These are phyloP conservation scores for Agastache rugosa DNA, from an alignment of 257 asterid genomes.

Conservation along the genomic window DNA sequence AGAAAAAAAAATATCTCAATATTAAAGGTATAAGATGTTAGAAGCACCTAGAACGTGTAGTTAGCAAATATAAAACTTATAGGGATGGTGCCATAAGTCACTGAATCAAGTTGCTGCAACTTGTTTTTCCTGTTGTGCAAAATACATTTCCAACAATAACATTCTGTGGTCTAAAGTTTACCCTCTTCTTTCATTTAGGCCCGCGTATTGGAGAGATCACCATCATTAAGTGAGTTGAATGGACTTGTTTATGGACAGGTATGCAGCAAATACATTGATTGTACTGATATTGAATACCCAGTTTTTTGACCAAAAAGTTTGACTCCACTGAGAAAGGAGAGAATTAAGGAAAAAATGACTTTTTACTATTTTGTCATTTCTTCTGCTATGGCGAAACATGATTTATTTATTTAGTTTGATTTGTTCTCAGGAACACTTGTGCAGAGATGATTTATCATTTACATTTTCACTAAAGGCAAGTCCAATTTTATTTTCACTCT, in stretches of 20 bases:
- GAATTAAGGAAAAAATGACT: background rate
- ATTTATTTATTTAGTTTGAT: conserved; percentile 32
- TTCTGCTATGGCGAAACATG: conserved; percentile 30
- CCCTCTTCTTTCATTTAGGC: conserved; percentile 58
- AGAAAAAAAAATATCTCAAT: too few species aligned
- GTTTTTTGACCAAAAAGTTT: conserved; percentile 14
- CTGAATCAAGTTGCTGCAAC: conserved; percentile 7
- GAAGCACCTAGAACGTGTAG: conserved; percentile 11
- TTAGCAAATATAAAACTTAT: background rate
- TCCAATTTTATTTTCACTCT: conserved; percentile 25
- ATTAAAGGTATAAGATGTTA: too few species aligned
- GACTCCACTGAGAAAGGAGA: conserved; percentile 2
- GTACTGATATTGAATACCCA: conserved; percentile 23
- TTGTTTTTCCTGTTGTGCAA: conserved; percentile 2
- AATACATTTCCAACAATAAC: background rate
- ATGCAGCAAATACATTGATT: conserved; percentile 25
- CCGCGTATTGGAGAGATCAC: conserved; percentile 76
- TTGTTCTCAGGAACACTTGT: conserved; percentile 79
- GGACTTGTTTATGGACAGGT: conserved; percentile 95
- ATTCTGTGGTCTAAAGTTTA: background rate
- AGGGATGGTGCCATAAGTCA: background rate
- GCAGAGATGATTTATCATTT: conserved; percentile 85
- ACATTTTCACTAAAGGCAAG: conserved; percentile 86
- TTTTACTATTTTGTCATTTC: conserved; percentile 10
- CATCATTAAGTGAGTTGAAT: conserved; percentile 87